phyloP scores from a whole-genome alignment of 2,329 filamentous ascomycete species.

The Rutstroemia sp. region DNA sequence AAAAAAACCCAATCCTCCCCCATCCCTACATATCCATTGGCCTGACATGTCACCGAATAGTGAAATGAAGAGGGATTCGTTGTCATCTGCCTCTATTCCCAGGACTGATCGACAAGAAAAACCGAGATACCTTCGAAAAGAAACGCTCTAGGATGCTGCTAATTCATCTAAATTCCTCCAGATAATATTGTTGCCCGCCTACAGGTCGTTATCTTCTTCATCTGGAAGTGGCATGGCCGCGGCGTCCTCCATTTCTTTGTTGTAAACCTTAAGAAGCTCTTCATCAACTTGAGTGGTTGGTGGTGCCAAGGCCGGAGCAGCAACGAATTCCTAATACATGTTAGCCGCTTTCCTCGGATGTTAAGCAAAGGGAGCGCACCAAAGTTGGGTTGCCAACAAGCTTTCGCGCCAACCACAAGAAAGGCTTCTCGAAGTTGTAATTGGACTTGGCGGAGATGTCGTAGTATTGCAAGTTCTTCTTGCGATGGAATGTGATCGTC shows the following conservation, averaged over 20 bases:
- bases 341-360: slow-evolving; percentile 14
- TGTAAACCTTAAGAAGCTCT: slow-evolving; percentile 71
- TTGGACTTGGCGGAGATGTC: slow-evolving; percentile 99
- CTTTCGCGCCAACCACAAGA: slow-evolving; percentile 99
- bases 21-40: slow-evolving; percentile 19
- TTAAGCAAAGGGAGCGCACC: slow-evolving; percentile 44
- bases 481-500: slow-evolving; percentile 99
- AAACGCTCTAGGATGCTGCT: slow-evolving; percentile 30
- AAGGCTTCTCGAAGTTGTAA: slow-evolving; percentile 99
- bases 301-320: slow-evolving; percentile 87
- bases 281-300: slow-evolving; percentile 87
- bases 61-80: slow-evolving; percentile 21
- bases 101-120: slow-evolving; percentile 22
- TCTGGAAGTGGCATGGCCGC: slow-evolving; percentile 81
- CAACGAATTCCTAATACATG: slow-evolving; percentile 76
- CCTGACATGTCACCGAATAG: slow-evolving; percentile 21
- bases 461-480: slow-evolving; percentile 99
- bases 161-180: slow-evolving; percentile 12
- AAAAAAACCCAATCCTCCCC: slow-evolving; percentile 17
- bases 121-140: slow-evolving; percentile 29
- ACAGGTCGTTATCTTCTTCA: slow-evolving; percentile 72
- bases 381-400: slow-evolving; percentile 86
- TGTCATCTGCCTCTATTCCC: slow-evolving; percentile 26
- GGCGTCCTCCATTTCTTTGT: slow-evolving; percentile 81
- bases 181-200: slow-evolving; percentile 18